phyloP scores from a whole-genome alignment of 2,329 filamentous ascomycete genomes.

The Hypoxylon sp. region DNA sequence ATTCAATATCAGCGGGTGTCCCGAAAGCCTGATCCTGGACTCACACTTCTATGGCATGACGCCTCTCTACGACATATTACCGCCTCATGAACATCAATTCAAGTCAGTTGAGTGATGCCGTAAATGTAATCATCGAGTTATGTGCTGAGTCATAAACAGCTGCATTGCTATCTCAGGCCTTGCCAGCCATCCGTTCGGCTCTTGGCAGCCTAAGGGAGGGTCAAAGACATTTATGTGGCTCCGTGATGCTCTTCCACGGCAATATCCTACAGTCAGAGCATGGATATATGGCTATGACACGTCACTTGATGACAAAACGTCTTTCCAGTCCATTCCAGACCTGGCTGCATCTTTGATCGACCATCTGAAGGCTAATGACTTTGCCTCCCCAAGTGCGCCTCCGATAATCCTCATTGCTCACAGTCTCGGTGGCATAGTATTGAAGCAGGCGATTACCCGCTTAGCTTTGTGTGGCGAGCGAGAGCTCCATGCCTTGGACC shows the following conservation, averaged over 20 bases:
- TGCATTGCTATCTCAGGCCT: conserved; percentile 45
- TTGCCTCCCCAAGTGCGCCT: background rate
- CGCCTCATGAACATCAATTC: background rate
- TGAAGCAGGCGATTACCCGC: background rate
- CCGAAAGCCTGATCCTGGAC: conserved; percentile 3
- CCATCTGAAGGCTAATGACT: background rate
- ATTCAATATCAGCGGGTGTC: background rate
- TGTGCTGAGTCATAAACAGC: conserved; percentile 17
- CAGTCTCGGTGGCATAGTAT: conserved; percentile 6
- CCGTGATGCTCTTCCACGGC: conserved; percentile 34
- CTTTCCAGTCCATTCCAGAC: conserved; percentile 4
- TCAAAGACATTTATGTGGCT: conserved; percentile 43
- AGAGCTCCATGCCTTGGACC: background rate
- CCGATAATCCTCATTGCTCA: conserved; percentile 10
- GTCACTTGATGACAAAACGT: background rate
- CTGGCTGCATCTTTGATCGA: conserved; percentile 5
- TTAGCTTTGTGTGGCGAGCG: background rate
- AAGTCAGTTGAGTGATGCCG: background rate
- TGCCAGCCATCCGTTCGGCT: conserved; percentile 44
- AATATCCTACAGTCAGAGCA: conserved; percentile 27
- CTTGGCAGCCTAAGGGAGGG: conserved; percentile 42
- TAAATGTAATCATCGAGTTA: background rate
- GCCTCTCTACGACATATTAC: background rate
- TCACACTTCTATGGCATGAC: conserved; percentile 7
- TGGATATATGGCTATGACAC: conserved; percentile 13